Evolutionary conservation across 1,139 yeast genomes (phyloP), one percentile per base, ranked within the genome.

Genomic region (Suhomyces wounanorum): DNA sequence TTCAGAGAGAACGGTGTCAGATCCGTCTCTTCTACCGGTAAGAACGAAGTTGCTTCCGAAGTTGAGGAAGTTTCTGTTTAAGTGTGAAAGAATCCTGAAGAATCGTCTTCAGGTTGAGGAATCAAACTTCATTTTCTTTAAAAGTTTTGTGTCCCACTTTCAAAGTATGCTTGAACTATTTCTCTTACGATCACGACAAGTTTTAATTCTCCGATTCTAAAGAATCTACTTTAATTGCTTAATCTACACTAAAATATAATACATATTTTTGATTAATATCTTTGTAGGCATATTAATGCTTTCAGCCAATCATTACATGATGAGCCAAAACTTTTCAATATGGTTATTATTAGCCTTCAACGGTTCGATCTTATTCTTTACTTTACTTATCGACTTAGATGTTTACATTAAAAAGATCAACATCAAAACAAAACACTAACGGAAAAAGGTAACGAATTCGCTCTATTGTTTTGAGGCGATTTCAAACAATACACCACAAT

Each of bases 21-120:
- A 8, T 58, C 59, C 46, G 48, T 60, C 52, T 46, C 53, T 38
- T 59, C 65, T 36, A 53, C 50, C 47, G 55, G 57, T 49, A 66
- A 65, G 63, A 60, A 58, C 37, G 69, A 64, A 55, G 61, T 57
- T 44, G 55, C 59, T 39, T 60, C 67, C 40, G 67, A 59, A 48
- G 55, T 60, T 43, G 68, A 64, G 57, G 62, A 62, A 21, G 63
- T 56, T 38, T 64, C 65, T 31, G 66, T 59, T 35, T 60, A 55
- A 53, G 25, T 43, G 35, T 26, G 31, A 39, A 44, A 44, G 48
- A 45, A 33, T 40, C 44, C 44, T 39, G 36, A 39, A 25, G 36
- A 40, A 14, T 18, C 16, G 45, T 42, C 36, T 48, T 41, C 26
- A 38, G 49, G 23, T 41, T 11, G 43, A 14, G 43, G 45, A 36